These are phyloP conservation scores for Penicillium thymicola DNA, from an alignment of 2,329 filamentous ascomycete species.

Conservation along the genomic window DNA sequence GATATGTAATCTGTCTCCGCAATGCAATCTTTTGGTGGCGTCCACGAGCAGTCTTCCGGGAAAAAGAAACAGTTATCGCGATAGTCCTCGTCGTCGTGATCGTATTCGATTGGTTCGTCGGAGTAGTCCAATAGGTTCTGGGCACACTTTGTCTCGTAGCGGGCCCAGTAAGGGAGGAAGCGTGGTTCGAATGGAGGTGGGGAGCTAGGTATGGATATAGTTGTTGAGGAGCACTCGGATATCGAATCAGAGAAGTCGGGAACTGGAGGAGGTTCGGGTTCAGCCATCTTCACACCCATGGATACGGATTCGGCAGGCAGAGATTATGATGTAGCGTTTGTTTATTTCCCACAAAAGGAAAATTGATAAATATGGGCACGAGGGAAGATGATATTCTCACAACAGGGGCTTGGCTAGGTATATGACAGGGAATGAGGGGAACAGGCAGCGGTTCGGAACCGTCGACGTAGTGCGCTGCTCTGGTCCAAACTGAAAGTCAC, in stretches of 20 bases:
- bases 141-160: constrained; percentile 37
- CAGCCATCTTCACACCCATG: constrained; percentile 28
- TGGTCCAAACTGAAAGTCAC: constrained; percentile 17
- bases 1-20: constrained; percentile 24
- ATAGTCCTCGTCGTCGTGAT: constrained; percentile 43
- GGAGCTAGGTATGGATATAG: neutral
- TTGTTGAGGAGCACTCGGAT: constrained; percentile 4
- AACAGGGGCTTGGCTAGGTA: constrained; percentile 1
- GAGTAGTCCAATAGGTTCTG: constrained; percentile 41
- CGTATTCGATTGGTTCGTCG: constrained; percentile 43
- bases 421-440: constrained; percentile 1
- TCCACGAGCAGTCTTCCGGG: constrained; percentile 43
- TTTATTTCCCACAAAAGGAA: constrained; percentile 5
- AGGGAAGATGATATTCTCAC: constrained; percentile 14
- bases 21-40: constrained; percentile 32
- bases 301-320: neutral
- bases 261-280: constrained; percentile 27
- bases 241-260: constrained; percentile 13
- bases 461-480: neutral
- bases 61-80: constrained; percentile 45
- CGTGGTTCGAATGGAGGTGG: constrained; percentile 15
- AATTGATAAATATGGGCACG: neutral
- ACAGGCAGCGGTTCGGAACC: constrained; percentile 1
- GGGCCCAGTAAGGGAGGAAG: constrained; percentile 41
- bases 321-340: neutral